Evolutionary conservation across 768 basidiomycete species (phyloP).

Genomic region (Pholiota molesta): DNA sequence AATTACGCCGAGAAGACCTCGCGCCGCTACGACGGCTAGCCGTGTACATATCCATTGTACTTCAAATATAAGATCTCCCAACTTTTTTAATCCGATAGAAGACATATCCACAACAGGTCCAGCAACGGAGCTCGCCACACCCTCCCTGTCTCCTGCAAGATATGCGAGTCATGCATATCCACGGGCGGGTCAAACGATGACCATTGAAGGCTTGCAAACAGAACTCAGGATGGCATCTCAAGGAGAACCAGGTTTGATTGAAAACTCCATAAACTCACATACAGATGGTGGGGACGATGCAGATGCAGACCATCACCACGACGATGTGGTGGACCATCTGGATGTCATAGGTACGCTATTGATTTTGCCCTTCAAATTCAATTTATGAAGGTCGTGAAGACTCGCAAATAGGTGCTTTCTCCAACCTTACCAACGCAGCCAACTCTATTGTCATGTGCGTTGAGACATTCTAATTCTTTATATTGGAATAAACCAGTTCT

Average conservation of each 20-base stretch:
- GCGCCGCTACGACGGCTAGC: constrained; percentile 35
- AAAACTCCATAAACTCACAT: constrained; percentile 45
- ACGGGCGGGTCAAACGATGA: constrained; percentile 29
- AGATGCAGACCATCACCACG: constrained; percentile 54
- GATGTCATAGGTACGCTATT: constrained; percentile 68
- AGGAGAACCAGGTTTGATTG: constrained; percentile 42
- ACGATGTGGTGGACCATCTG: constrained; percentile 82
- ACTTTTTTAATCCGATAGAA: constrained; percentile 9
- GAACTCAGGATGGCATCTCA: constrained; percentile 41
- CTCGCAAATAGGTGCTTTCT: constrained; percentile 73
- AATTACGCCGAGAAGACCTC: constrained; percentile 24
- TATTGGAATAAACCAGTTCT: background rate
- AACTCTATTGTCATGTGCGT: constrained; percentile 75
- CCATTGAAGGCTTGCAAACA: constrained; percentile 42
- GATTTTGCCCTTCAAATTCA: background rate
- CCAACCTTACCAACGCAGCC: constrained; percentile 77
- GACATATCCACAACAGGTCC: constrained; percentile 5
- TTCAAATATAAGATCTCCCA: constrained; percentile 14
- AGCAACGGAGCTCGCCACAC: background rate
- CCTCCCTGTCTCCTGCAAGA: constrained; percentile 5
- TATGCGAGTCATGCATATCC: constrained; percentile 10
- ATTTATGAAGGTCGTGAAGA: constrained; percentile 40
- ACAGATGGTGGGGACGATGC: constrained; percentile 19
- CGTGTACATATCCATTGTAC: constrained; percentile 38
- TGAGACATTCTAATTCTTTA: constrained; percentile 2